These are phyloP conservation scores for Colletotrichum sp. DNA, from an alignment of 2,329 filamentous ascomycete genomes.

Conservation along the genomic window DNA sequence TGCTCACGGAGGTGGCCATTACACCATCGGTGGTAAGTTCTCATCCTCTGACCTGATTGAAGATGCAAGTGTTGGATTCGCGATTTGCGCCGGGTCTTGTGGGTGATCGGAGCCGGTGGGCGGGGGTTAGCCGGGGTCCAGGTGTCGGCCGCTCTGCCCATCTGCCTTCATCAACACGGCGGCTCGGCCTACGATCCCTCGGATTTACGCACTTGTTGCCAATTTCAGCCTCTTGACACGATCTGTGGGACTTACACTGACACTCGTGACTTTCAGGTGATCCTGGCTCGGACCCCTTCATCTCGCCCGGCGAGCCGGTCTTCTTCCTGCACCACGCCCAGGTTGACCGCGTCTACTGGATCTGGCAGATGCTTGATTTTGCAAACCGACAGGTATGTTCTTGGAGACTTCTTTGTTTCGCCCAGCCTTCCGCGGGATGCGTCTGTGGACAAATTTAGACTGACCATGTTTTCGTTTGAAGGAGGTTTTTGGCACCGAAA, in stretches of 20 bases:
- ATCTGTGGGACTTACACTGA: neutral
- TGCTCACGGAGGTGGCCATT: constrained; percentile 46
- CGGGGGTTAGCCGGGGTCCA: neutral
- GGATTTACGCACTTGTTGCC: neutral
- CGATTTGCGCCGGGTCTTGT: neutral
- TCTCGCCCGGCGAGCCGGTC: constrained; percentile 47
- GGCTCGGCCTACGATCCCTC: neutral
- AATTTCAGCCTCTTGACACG: neutral
- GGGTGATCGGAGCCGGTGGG: neutral
- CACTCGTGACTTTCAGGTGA: constrained; percentile 34
- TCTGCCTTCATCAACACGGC: neutral
- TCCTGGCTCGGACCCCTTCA: constrained; percentile 49
- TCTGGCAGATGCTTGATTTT: constrained; percentile 51
- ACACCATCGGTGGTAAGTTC: constrained; percentile 33
- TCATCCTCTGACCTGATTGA: neutral
- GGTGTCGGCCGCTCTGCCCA: neutral
- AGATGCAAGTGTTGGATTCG: neutral
- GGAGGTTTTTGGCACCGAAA: constrained; percentile 44
- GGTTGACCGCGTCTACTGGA: constrained; percentile 51
- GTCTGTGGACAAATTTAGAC: neutral
- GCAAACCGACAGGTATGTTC: constrained; percentile 34
- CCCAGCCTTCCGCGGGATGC: neutral
- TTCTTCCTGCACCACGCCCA: constrained; percentile 52
- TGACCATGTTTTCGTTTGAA: neutral
- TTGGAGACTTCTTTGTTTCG: neutral